Base-by-base conservation (phyloP, 352 stramenopile species). In the Globisporangium ultimum region DNA sequence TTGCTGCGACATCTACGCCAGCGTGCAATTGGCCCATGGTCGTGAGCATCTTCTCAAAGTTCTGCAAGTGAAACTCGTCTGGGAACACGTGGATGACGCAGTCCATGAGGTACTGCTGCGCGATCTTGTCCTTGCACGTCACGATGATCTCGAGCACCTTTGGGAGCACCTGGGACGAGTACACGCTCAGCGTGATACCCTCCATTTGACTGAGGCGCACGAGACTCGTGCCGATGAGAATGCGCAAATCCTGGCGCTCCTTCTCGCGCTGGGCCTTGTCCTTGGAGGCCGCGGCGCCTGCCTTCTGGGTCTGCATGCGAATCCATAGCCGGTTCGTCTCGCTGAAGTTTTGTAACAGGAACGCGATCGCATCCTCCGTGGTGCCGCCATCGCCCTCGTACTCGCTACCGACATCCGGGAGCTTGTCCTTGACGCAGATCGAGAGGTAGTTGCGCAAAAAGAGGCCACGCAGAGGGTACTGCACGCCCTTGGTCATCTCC, bases 281-380 rank as follows among this genome's bases (percentile, higher is more conserved):
- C 59, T 96, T 97, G n/a, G 61, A 54, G 13, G 61, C 67, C 7
- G 62, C 80, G 48, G 79, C 54, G 48, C 73, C 66, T 60, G 70
- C 65, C 63, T 91, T 74, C 67, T 95, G 72, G 61, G 93, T 75
- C 76, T 99, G 97, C 83, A 99, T 98, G 56, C 97, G 94, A n/a
- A 99, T 98, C 98, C 97, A 99, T 14, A 99, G 81, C 15, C 96
- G 91, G 68, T 99, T 99, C 60, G 97, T 98, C 78, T 99, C 97
- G 21, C 90, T 75, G 38, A 99, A 96, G 71, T 99, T 99, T 42
- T 96, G 80, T 57, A 99, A 66, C 56, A 99, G 78, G 65, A 99
- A 99, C 65, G 97, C 76, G 51, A 99, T 91, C 8, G 95, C 93
- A 76, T 99, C 95, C 42, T 78, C 78, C 18, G 85, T 73, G 38